A percentile compares a stretch with the other conserved stretches of the same genome.
These are phyloP conservation scores for Cercophora scortea DNA, from an alignment of 495 filamentous ascomycete species.

Conservation along the genomic window DNA sequence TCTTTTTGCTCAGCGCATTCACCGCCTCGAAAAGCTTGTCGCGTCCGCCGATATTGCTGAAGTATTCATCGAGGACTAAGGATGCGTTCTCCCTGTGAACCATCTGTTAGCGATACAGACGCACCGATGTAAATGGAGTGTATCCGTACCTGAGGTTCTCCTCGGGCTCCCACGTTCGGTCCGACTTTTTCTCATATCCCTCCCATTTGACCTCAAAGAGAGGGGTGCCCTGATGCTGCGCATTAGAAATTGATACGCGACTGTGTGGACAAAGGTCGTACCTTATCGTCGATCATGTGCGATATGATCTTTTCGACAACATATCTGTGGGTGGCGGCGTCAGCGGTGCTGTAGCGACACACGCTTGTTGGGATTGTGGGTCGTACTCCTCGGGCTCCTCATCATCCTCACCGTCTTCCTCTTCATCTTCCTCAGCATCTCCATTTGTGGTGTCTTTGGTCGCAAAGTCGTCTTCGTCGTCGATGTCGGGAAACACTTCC, in stretches of 20 bases:
- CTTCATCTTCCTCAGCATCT: slow-evolving; percentile 23
- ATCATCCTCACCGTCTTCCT: slow-evolving; percentile 33
- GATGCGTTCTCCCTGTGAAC: slow-evolving; percentile 33
- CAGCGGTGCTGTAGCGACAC: not conserved
- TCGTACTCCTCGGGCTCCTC: slow-evolving; percentile 37
- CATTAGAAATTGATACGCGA: not conserved
- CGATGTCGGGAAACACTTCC: not conserved
- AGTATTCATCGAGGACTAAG: slow-evolving; percentile 37
- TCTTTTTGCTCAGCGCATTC: slow-evolving; percentile 34
- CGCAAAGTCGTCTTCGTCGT: slow-evolving; percentile 15
- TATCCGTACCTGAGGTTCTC: slow-evolving; percentile 42
- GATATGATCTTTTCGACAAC: slow-evolving; percentile 51
- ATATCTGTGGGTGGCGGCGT: slow-evolving; percentile 26
- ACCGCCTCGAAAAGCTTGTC: slow-evolving; percentile 39
- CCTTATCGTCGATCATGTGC: slow-evolving; percentile 44
- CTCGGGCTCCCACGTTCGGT: slow-evolving; percentile 55
- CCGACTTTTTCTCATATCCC: slow-evolving; percentile 49
- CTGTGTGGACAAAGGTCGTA: slow-evolving; percentile 13
- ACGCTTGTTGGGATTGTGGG: not conserved
- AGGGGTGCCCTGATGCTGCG: slow-evolving; percentile 23
- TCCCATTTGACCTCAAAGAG: slow-evolving; percentile 55
- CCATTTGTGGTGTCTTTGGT: slow-evolving; percentile 1
- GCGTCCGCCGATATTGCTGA: slow-evolving; percentile 42
- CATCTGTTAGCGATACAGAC: slow-evolving; percentile 2
- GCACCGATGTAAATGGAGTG: not conserved